Evolutionary conservation across 2,329 filamentous ascomycete species (phyloP).

Genomic region (Nannizziopsis barbatae): DNA sequence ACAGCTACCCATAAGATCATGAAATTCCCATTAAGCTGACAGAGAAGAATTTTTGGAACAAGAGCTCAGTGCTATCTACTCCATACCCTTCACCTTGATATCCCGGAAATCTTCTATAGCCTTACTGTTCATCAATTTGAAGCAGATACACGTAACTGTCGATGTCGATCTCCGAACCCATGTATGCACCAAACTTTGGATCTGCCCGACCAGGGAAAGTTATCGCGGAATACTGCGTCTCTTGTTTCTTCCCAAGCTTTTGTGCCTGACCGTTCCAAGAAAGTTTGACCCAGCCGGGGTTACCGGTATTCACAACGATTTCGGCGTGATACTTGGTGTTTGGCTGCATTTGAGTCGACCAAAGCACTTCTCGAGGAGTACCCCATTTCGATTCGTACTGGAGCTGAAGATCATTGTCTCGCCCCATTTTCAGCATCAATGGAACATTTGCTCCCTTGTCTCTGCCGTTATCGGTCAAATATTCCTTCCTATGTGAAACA

Average conservation of each 20-base stretch:
- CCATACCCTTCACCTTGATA: neutral
- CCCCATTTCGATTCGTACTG: slow-evolving; percentile 14
- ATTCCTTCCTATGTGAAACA: slow-evolving; percentile 11
- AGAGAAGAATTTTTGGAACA: no score
- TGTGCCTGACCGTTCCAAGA: slow-evolving; percentile 10
- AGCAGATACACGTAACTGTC: slow-evolving; percentile 12
- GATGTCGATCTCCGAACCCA: slow-evolving; percentile 9
- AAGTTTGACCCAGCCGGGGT: slow-evolving; percentile 11
- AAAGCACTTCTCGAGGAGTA: slow-evolving; percentile 11
- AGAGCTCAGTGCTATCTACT: neutral
- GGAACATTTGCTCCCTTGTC: slow-evolving; percentile 13
- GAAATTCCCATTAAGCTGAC: no score
- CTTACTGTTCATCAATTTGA: slow-evolving; percentile 10
- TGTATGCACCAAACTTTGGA: slow-evolving; percentile 14
- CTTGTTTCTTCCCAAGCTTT: slow-evolving; percentile 9
- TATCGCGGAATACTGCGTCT: slow-evolving; percentile 10
- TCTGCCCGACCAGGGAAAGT: slow-evolving; percentile 13
- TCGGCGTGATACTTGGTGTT: slow-evolving; percentile 12
- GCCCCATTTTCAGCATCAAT: slow-evolving; percentile 11
- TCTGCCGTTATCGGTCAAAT: slow-evolving; percentile 10
- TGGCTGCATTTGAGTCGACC: neutral
- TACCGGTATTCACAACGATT: slow-evolving; percentile 10
- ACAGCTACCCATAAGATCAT: no score
- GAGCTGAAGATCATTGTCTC: slow-evolving; percentile 11
- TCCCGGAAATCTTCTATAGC: neutral